Evolutionary conservation across 192 early-diverging fungal species (phyloP).

Genomic region (Powellomyces hirtus): DNA sequence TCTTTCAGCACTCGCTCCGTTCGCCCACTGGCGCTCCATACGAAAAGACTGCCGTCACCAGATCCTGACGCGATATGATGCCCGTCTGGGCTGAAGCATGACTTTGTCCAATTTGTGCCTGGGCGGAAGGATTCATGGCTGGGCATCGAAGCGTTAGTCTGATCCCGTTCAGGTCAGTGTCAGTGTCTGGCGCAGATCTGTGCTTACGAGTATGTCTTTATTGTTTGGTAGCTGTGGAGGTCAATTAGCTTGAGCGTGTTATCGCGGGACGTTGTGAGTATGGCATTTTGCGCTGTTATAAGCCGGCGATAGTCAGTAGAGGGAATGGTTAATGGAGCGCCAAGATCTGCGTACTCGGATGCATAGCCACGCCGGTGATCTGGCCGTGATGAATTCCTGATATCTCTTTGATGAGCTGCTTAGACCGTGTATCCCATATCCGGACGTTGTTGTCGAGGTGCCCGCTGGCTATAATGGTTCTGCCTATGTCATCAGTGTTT

Average conservation of each 20-base stretch:
- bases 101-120: conserved; percentile 86
- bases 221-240: conserved; percentile 69
- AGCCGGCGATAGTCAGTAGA: background rate
- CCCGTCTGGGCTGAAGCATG: conserved; percentile 87
- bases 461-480: conserved; percentile 79
- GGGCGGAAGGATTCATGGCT: conserved; percentile 76
- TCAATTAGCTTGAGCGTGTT: conserved; percentile 88
- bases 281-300: conserved; percentile 55
- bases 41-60: conserved; percentile 71
- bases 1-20: conserved; percentile 67
- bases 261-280: conserved; percentile 93
- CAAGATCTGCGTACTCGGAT: conserved; percentile 49
- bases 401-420: conserved; percentile 80
- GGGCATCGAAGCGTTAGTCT: background rate
- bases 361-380: conserved; percentile 80
- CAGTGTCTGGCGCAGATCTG: background rate
- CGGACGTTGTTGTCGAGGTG: conserved; percentile 93
- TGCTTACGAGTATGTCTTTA: conserved; percentile 61
- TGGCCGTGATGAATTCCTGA: conserved; percentile 82
- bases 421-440: conserved; percentile 85
- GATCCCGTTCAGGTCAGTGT: background rate
- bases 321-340: no score
- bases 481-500: no score
- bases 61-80: conserved; percentile 79
- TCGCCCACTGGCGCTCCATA: conserved; percentile 70